Evolutionary conservation across 1,284 basidiomycete species (phyloP).

Genomic region (Boletellus deceptivus): DNA sequence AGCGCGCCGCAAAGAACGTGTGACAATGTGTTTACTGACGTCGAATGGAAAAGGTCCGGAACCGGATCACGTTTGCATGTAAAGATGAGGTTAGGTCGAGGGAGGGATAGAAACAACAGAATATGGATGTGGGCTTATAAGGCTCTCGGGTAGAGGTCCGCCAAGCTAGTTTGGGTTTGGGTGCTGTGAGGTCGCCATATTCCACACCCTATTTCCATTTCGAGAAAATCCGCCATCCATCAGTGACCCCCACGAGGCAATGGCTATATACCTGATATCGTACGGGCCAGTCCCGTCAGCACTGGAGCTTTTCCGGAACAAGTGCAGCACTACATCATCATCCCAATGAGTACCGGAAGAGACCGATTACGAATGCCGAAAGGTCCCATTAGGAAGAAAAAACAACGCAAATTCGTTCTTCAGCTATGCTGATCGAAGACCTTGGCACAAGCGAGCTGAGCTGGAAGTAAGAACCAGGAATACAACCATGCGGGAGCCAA

Average conservation of each 20-base stretch:
- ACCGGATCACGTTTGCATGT: slow-evolving; percentile 1
- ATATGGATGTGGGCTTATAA: slow-evolving; percentile 11
- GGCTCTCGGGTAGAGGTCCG: background rate
- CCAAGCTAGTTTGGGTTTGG: slow-evolving; percentile 7
- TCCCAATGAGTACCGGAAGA: background rate
- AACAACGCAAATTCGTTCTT: background rate
- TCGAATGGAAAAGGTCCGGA: background rate
- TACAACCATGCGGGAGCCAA: background rate
- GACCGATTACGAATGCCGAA: background rate
- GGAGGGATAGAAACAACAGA: background rate
- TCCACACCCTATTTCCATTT: slow-evolving; percentile 22
- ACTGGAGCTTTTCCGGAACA: slow-evolving; percentile 9
- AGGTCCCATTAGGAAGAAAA: background rate
- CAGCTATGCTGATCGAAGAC: slow-evolving; percentile 5
- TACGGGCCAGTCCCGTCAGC: slow-evolving; percentile 6
- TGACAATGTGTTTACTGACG: background rate
- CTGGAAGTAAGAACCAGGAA: background rate
- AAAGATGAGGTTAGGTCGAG: background rate
- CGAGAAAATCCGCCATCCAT: slow-evolving; percentile 20
- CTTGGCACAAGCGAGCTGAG: background rate
- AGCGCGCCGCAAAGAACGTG: background rate
- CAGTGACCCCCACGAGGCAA: slow-evolving; percentile 27
- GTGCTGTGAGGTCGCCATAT: slow-evolving; percentile 16
- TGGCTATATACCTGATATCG: slow-evolving; percentile 5
- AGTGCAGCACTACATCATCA: background rate